Base-by-base conservation (phyloP, 345 rosid genomes). In the Arabis alpina region DNA sequence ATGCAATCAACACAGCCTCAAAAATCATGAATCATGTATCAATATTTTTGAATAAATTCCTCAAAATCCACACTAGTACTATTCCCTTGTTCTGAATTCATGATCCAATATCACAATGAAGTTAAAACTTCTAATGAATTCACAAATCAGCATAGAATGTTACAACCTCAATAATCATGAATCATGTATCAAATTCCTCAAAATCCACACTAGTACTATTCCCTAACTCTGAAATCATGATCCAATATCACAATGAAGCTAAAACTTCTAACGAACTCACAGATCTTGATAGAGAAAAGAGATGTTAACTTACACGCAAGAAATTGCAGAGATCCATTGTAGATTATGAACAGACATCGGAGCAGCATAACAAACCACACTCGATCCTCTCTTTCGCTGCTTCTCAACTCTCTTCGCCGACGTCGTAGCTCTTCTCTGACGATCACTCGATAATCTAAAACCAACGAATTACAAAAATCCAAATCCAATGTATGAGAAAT, bases 301-400 rank as follows among this genome's bases (percentile, higher is more conserved):
- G 10, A 36, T 36, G 40, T 7, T 27, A 4, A 19, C 23, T 36
- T 36, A 93, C 99, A 51, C 79, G 79, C 94, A 86, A 53, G 90
- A 81, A 44, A 89, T 43, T 10, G 85, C 42, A 11, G 95, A 85
- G 78, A 94, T 77, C 96, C 85, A 91, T 80, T 88, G 97, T 51
- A 94, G 80, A 75, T 76, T 89, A 30, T 50, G 77, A 19, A 71
- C 58, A 24, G 84, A 58, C 49, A 91, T 45, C 34, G 88, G 85
- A 48, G 82, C 80, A 40, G 94, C 87, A 51, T 68, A 82, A 63
- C 95, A 91, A 47, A 91, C 88, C 47, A 81, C 83, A 61, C 87
- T 68, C 2, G 69, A 79, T 68, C 86, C 82, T 78, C 88, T 83
- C 36, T 82, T 72, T 55, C 57, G 62, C 78, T 60, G 82, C 80